Base-by-base conservation (phyloP, 495 filamentous ascomycete species). In the Mycothermus thermophilus region DNA sequence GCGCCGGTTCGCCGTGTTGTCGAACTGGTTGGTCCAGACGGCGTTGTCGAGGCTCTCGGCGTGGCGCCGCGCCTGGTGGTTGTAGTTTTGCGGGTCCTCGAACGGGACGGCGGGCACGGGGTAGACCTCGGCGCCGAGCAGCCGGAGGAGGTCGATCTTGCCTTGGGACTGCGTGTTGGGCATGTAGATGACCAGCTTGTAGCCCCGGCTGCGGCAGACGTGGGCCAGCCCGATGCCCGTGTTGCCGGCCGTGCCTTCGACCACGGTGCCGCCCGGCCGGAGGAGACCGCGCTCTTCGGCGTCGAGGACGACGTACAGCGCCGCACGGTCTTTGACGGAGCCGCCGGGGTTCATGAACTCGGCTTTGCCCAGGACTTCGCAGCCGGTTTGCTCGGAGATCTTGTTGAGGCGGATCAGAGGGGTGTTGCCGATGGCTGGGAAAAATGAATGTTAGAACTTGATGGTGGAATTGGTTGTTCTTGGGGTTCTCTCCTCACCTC, bases 321-420 rank as follows among this genome's bases (percentile, higher is more conserved):
- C 90, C 2, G 90, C 92, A 37, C 90, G 80, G 68, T 97, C 90
- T 63, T 97, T 97, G 48, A 97, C 80, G 39, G 78, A 85, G 19
- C 90, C 90, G 43, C 90, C 90, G 8, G 90, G 90, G 66, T 97
- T 96, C 67, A 92, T 90, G 63, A 97, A 97, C 50, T 97, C 90
- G 38, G 90, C 90, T 57, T 97, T 97, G 42, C 92, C 90, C 22
- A 94, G 77, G 31, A 97, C 66, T 43, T 93, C 79, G 67, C 92
- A 96, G 30, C 88, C 88, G 12, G 90, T 96, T 47, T 93, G 71
- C 40, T 83, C 76, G 13, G 90, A 95, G 37, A 97, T 73, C 11
- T 62, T 69, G 58, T 93, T 88, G 26, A 97, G 69, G 3, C 80
- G 76, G 58, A 97, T 93, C 20, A 97, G 67, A 0, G 90, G 92